Base-by-base conservation (phyloP, 345 rosid species). In the Bruguiera sexangula region DNA sequence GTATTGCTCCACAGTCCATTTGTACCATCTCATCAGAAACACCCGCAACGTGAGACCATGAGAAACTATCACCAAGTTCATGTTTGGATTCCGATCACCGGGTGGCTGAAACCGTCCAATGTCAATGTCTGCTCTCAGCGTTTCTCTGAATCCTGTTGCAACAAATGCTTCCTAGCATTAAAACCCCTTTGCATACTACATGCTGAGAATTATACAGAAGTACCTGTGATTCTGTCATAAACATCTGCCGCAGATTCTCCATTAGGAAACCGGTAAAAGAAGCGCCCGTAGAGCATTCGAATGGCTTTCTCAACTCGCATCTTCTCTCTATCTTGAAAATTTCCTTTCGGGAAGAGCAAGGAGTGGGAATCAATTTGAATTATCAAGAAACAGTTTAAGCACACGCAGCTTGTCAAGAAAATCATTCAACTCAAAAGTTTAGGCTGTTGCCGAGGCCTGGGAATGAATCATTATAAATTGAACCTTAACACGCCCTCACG, bases 161-260 rank as follows among this genome's bases (percentile, higher is more conserved):
- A 15, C 48, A 9, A 22, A 54, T 11, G 26, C 21, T 2, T 2
- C n/a, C 20, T 26, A 48, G 8, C 26, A 53, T 21, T 1, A 55
- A 9, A 52, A 10, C 4, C n/a, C 6, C 0, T 43, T 68, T 71
- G 21, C 30, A 16, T 37, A 10, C 15, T 10, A 37, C 16, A 65
- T 18, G 6, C 20, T 9, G 19, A 27, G 21, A 65, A 13, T 18
- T 26, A 5, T 15, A 6, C 0, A 11, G 8, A 27, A 11, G 39
- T 75, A 85, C 89, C 89, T 27, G 92, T 85, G 27, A 87, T 82
- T 77, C 92, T 79, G 60, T 87, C 92, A 61, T 85, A 87, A 52
- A 87, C 92, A 80, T 85, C 89, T 21, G 89, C 89, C 2, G 87
- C 87, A 9, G 92, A 87, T 79, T 87, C 92, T 30, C 89, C 89